Evolutionary conservation across 2,329 filamentous ascomycete species (phyloP), one percentile per base, ranked within the genome.

Genomic region (Aspergillus puulaauensis): DNA sequence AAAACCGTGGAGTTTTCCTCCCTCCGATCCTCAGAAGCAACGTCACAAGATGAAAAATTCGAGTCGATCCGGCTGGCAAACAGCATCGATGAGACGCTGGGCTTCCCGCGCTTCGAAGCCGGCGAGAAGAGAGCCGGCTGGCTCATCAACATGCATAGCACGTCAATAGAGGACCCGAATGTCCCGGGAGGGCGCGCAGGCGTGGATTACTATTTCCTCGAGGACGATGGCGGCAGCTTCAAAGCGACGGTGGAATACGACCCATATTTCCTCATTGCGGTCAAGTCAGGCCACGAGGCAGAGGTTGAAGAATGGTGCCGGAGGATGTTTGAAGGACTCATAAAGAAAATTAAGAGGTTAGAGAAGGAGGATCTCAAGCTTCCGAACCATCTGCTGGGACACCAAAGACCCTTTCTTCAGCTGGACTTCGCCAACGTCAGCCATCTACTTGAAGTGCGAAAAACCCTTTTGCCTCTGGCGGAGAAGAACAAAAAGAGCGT

Each of bases 211-310:
- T 99, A 97, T 80, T 99, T 99, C 76, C 89, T 99, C 59, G 90
- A 93, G 68, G 90, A 93, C 58, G 90, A 96, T 56, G 86, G 91
- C 14, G 86, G 88, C 49, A 93, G 90, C 5, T 99, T 99, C 83
- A 99, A 99, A 74, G 93, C 95, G 11, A 97, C 93, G 0, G 79
- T 99, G 63, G 91, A 96, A 77, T 98, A 96, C 73, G 92, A 98
- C 67, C 95, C 95, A 0, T 99, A 99, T 79, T 96, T 99, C 67
- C 77, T 99, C 59, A 86, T 99, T 53, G 93, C 93, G 0, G 90
- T 93, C 52, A 95, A 92, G 75, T 90, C 88, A 70, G 91, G 92
- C 7, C 87, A 87, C 67, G 96, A 99, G 77, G 84, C 86, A 52
- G 96, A 99, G 75, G 95, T 96, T 2, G 96, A 99, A 73, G 95